Evolutionary conservation across 192 early-diverging fungal genomes (phyloP).

Genomic region (Coemansia sp.): DNA sequence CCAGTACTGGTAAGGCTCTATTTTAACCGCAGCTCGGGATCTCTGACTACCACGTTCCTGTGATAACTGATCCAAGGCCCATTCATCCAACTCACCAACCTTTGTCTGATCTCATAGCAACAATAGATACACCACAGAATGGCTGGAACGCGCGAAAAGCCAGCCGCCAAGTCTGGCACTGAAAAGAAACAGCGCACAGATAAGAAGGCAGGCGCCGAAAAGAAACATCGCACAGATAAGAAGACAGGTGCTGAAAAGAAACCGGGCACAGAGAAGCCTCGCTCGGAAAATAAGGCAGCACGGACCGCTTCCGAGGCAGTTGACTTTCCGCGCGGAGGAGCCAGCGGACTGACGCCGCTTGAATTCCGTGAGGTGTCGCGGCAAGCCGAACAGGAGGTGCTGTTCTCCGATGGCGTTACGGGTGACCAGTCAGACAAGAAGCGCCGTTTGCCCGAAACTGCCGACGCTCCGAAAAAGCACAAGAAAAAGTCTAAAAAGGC

Average conservation of each 20-base stretch:
- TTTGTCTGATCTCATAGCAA: not conserved
- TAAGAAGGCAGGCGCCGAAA: constrained; percentile 3
- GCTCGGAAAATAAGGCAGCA: constrained; percentile 1
- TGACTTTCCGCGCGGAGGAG: constrained; percentile 87
- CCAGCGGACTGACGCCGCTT: constrained; percentile 73
- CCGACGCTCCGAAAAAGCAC: constrained; percentile 22
- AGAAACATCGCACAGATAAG: constrained; percentile 5
- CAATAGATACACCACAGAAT: constrained; percentile 6
- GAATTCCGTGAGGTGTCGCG: constrained; percentile 77
- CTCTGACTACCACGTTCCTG: not conserved
- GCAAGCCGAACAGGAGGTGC: constrained; percentile 72
- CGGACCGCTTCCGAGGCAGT: constrained; percentile 38
- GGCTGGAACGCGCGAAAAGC: constrained; percentile 22
- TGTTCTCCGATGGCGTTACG: constrained; percentile 50
- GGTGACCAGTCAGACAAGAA: constrained; percentile 56
- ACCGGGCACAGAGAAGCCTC: constrained; percentile 4
- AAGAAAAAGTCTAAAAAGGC: constrained; percentile 57
- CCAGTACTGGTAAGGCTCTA: not conserved
- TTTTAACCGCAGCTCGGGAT: not conserved
- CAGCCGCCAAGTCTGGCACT: constrained; percentile 1
- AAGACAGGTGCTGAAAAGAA: not conserved
- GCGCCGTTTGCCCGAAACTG: constrained; percentile 55
- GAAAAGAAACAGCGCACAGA: constrained; percentile 1
- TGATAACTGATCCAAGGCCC: too few relatives aligned
- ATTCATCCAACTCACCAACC: not conserved